These are phyloP conservation scores for Stylosanthes scabra DNA, from an alignment of 331 rosid genomes.

Conservation along the genomic window DNA sequence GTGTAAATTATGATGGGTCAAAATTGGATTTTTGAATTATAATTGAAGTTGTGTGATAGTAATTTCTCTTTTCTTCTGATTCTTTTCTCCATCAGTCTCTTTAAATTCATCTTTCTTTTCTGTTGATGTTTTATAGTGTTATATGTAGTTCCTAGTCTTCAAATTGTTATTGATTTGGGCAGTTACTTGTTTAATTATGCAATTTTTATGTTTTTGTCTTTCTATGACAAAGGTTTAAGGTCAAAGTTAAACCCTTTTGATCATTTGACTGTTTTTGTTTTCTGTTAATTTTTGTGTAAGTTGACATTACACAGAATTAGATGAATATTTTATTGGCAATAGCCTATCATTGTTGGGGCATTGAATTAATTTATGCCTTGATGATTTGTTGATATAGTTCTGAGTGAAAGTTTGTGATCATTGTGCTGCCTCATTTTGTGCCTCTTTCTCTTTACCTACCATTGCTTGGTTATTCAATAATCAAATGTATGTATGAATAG, in stretches of 20 bases:
- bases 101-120: not conserved
- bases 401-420: conserved; percentile 28
- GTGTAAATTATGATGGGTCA: conserved; percentile 32
- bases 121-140: not conserved
- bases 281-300: not conserved
- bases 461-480: not conserved
- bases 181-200: not conserved
- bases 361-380: conserved; percentile 10
- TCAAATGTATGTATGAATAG: not conserved
- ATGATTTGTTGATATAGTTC: conserved; percentile 13
- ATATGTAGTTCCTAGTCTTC: conserved; percentile 10
- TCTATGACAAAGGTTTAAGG: not conserved
- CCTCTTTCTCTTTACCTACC: conserved; percentile 11
- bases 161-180: conserved; percentile 19
- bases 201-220: conserved; percentile 1
- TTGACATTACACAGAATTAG: not conserved
- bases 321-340: too few species aligned
- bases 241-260: conserved; percentile 20
- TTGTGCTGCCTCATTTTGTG: conserved; percentile 19
- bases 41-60: conserved; percentile 14
- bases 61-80: not conserved
- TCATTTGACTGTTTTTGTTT: conserved; percentile 17
- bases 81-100: not conserved
- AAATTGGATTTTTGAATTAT: conserved; percentile 28
- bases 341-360: conserved; percentile 26